Conservation (phyloP, 2,329 filamentous ascomycete species). For the Hypoxylon sp. region DNA sequence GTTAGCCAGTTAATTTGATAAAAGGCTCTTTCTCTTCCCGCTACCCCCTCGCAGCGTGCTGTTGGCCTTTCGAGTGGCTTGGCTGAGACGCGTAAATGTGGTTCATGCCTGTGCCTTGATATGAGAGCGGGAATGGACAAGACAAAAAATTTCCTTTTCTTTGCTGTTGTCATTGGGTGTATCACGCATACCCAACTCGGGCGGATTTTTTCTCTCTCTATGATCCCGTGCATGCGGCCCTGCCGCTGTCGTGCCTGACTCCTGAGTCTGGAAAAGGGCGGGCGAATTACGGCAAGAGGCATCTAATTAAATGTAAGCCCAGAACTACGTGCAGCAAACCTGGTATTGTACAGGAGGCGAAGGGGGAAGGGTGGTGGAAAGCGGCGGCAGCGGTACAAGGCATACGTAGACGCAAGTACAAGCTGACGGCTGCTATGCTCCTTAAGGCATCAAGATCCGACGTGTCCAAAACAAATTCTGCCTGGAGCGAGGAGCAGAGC, state of each 20-base stretch:
- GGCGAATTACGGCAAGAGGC: constrained; percentile 8
- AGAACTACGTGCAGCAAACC: constrained; percentile 4
- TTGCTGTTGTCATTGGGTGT: constrained; percentile 8
- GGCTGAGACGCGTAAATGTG: constrained; percentile 11
- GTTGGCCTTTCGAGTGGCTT: constrained; percentile 13
- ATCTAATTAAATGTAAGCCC: constrained; percentile 25
- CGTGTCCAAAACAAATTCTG: constrained; percentile 7
- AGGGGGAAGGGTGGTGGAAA: too few species aligned
- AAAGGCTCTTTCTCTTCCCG: neutral
- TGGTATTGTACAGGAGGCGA: constrained; percentile 27
- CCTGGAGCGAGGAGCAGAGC: neutral
- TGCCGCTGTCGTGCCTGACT: constrained; percentile 12
- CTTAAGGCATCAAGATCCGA: constrained; percentile 6
- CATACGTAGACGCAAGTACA: neutral
- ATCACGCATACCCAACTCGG: constrained; percentile 8
- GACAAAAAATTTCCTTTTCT: constrained; percentile 9
- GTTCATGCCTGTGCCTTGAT: constrained; percentile 22
- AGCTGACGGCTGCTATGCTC: neutral
- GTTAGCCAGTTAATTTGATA: constrained; percentile 4
- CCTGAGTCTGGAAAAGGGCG: constrained; percentile 15
- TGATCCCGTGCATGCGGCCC: constrained; percentile 14
- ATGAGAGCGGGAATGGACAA: constrained; percentile 21
- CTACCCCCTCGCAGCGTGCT: neutral
- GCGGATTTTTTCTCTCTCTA: constrained; percentile 18
- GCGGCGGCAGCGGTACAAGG: constrained; percentile 18